These are phyloP conservation scores for Pugionium cornutum DNA, from an alignment of 345 rosid species.

Conservation along the genomic window DNA sequence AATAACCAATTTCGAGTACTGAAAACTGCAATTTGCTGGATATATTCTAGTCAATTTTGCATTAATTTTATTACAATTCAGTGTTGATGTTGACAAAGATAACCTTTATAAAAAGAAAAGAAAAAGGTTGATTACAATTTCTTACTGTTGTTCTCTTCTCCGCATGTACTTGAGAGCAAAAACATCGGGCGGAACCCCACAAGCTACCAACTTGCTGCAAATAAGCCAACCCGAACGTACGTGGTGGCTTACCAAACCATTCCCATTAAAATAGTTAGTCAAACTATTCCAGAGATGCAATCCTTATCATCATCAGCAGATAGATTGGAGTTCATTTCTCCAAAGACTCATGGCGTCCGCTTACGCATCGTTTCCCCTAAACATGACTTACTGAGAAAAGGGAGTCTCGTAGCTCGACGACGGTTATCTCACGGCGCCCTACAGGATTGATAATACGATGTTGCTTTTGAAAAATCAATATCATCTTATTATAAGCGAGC, in stretches of 20 bases:
- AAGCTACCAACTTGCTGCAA: conserved; percentile 63
- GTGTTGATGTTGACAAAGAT: too few relatives aligned
- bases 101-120: too few relatives aligned
- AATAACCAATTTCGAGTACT: too few relatives aligned
- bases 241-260: conserved; percentile 66
- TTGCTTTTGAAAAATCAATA: neutral
- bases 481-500: neutral
- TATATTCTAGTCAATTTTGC: too few relatives aligned
- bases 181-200: conserved; percentile 61
- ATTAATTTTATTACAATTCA: too few relatives aligned
- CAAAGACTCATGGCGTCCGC: conserved; percentile 35
- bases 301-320: conserved; percentile 42
- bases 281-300: conserved; percentile 59
- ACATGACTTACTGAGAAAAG: neutral
- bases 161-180: conserved; percentile 49
- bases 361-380: conserved; percentile 28
- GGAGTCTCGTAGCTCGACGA: conserved; percentile 16
- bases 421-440: conserved; percentile 7
- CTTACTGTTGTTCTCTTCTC: too few relatives aligned
- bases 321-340: conserved; percentile 32
- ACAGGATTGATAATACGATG: too few relatives aligned
- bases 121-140: too few relatives aligned
- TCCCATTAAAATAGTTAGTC: conserved; percentile 56
- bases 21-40: too few relatives aligned
- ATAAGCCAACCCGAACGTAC: conserved; percentile 47